phyloP scores from a whole-genome alignment of 768 basidiomycete genomes.

The Suillus discolor region DNA sequence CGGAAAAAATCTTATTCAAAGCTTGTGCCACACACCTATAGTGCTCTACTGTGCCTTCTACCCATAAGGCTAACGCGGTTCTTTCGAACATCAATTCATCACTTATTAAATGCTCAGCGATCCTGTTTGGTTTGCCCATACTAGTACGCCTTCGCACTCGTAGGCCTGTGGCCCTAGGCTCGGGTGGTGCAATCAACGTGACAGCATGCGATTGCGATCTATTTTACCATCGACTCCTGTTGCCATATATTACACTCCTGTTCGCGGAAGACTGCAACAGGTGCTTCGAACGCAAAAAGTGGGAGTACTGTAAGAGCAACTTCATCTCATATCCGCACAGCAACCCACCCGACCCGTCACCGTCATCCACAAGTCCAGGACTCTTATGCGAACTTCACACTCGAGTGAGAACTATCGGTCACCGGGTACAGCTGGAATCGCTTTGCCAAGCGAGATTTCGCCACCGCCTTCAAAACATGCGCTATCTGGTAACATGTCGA shows the following conservation, averaged over 20 bases:
- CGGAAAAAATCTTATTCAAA: too few species aligned
- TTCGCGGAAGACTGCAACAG: neutral
- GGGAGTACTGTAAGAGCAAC: neutral
- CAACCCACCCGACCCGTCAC: neutral
- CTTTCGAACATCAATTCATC: too few species aligned
- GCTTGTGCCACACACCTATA: too few species aligned
- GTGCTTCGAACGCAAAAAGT: neutral
- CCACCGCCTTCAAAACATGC: neutral
- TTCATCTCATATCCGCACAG: neutral
- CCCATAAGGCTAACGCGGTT: too few species aligned
- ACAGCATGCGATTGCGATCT: neutral
- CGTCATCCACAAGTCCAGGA: neutral
- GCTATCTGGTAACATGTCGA: neutral
- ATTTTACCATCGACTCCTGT: neutral
- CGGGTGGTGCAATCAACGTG: neutral
- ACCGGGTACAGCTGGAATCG: neutral
- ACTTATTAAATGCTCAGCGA: too few species aligned
- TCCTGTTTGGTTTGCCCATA: too few species aligned
- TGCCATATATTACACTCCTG: neutral
- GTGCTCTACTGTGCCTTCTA: too few species aligned
- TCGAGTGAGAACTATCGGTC: neutral
- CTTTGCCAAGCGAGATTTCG: neutral
- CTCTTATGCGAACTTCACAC: neutral
- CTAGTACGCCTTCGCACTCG: too few species aligned
- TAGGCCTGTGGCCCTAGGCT: neutral